These are phyloP conservation scores for Starmera quercuum DNA, from an alignment of 805 yeast species.

Conservation along the genomic window DNA sequence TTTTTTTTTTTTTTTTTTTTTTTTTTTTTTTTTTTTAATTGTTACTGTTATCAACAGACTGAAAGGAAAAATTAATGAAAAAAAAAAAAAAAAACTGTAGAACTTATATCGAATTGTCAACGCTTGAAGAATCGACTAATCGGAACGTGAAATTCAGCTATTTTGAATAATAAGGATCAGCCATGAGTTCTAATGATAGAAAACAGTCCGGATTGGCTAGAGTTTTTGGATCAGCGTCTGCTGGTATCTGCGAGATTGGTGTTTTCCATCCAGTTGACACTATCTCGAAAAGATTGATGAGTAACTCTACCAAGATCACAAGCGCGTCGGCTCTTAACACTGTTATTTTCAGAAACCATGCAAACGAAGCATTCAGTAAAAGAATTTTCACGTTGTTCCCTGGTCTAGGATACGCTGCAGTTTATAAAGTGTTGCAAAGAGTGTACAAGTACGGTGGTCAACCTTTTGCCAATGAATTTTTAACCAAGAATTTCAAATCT, in stretches of 20 bases:
- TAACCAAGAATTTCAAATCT: constrained; percentile 64
- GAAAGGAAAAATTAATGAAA: too few relatives aligned
- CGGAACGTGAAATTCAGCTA: too few relatives aligned
- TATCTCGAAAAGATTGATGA: constrained; percentile 90
- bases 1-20: too few relatives aligned
- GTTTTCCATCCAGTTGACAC: constrained; percentile 99
- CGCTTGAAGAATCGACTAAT: too few relatives aligned
- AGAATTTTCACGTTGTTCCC: constrained; percentile 87
- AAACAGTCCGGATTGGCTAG: constrained; percentile 87
- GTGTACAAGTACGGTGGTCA: constrained; percentile 99
- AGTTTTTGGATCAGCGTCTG: constrained; percentile 92
- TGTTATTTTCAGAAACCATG: constrained; percentile 82
- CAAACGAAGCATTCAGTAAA: constrained; percentile 58
- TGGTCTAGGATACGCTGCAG: constrained; percentile 97
- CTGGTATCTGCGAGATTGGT: constrained; percentile 94
- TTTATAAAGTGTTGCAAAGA: constrained; percentile 92
- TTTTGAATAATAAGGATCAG: background rate
- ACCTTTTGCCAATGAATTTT: constrained; percentile 93
- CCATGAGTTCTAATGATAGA: constrained; percentile 39
- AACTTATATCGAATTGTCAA: too few relatives aligned
- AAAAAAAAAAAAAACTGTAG: background rate
- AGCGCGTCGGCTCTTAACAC: constrained; percentile 61
- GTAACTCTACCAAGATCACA: constrained; percentile 65
- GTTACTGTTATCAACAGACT: too few relatives aligned
- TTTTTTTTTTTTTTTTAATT: too few relatives aligned